A percentile compares a stretch with the other conserved stretches of the same genome.
Evolutionary conservation across 176 grass and related monocot genomes (phyloP).

Genomic region (Ensete glaucum): DNA sequence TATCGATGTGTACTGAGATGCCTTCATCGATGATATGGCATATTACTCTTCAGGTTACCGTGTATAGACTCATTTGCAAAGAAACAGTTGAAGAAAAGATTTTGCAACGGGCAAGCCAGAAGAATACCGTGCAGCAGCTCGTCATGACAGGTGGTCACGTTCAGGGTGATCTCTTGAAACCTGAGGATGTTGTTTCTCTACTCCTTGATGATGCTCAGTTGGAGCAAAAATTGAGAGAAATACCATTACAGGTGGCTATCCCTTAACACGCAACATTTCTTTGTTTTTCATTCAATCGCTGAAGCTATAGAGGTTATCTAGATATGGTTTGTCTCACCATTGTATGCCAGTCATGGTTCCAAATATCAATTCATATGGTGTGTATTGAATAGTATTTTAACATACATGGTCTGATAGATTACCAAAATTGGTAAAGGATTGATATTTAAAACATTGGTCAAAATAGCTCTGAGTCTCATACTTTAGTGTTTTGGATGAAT

Average conservation of each 20-base stretch:
- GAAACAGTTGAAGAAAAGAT: slow-evolving; percentile 99
- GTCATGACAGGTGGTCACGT: slow-evolving; percentile 97
- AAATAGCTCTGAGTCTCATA: not conserved
- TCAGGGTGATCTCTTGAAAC: slow-evolving; percentile 87
- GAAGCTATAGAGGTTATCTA: not conserved
- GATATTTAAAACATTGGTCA: no score
- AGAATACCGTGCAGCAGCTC: slow-evolving; percentile 95
- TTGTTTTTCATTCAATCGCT: not conserved
- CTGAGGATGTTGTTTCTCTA: slow-evolving; percentile 97
- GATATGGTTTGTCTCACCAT: not conserved
- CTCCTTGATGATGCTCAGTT: slow-evolving; percentile 85
- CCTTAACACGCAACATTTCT: not conserved
- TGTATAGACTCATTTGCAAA: slow-evolving; percentile 99
- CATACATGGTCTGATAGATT: no score
- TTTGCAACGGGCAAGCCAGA: slow-evolving; percentile 91
- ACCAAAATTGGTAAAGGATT: no score
- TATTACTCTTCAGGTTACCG: slow-evolving; percentile 55
- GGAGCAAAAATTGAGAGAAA: slow-evolving; percentile 88
- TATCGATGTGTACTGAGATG: not conserved
- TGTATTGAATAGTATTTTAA: no score
- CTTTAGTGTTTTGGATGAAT: not conserved
- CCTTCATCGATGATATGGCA: not conserved
- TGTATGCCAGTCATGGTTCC: not conserved
- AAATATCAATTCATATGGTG: no score
- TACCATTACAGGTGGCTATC: slow-evolving; percentile 63